Conservation (phyloP, 306 rosid genomes). For the Gastrolobium bilobum region DNA sequence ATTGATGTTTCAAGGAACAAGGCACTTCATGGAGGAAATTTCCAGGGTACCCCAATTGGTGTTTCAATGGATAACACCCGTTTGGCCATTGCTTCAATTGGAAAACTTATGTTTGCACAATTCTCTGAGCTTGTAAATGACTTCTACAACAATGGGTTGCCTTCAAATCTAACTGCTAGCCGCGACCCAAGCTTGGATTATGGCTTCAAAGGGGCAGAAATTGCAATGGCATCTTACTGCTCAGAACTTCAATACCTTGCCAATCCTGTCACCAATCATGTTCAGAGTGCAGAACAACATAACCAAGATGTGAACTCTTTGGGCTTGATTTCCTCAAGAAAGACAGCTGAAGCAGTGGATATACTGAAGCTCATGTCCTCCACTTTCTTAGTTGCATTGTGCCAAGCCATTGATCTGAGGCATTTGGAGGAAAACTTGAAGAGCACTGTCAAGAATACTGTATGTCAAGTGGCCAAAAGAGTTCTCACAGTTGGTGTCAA, state of each 20-base stretch:
- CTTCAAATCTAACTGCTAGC: constrained; percentile 81
- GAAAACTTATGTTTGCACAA: constrained; percentile 91
- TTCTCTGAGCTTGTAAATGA: constrained; percentile 97
- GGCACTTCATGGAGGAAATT: constrained; percentile 93
- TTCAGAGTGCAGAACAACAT: constrained; percentile 96
- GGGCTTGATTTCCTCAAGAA: constrained; percentile 83
- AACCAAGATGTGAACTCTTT: constrained; percentile 96
- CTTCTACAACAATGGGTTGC: constrained; percentile 86
- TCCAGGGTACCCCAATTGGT: constrained; percentile 97
- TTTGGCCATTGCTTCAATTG: constrained; percentile 82
- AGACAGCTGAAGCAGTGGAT: constrained; percentile 84
- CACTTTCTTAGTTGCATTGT: constrained; percentile 80
- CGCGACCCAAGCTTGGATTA: constrained; percentile 89
- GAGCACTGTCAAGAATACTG: constrained; percentile 66
- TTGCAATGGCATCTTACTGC: constrained; percentile 97
- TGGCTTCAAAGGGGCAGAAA: constrained; percentile 90
- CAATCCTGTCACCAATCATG: constrained; percentile 93
- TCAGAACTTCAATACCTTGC: constrained; percentile 92
- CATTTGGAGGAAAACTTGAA: constrained; percentile 86
- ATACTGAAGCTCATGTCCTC: constrained; percentile 87
- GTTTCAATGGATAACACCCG: constrained; percentile 95
- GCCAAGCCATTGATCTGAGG: constrained; percentile 90
- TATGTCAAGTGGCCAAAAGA: constrained; percentile 76
- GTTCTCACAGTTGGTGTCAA: constrained; percentile 65
- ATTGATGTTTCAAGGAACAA: constrained; percentile 91